Conservation (phyloP, 2,329 filamentous ascomycete genomes). For the Alternaria triticina region DNA sequence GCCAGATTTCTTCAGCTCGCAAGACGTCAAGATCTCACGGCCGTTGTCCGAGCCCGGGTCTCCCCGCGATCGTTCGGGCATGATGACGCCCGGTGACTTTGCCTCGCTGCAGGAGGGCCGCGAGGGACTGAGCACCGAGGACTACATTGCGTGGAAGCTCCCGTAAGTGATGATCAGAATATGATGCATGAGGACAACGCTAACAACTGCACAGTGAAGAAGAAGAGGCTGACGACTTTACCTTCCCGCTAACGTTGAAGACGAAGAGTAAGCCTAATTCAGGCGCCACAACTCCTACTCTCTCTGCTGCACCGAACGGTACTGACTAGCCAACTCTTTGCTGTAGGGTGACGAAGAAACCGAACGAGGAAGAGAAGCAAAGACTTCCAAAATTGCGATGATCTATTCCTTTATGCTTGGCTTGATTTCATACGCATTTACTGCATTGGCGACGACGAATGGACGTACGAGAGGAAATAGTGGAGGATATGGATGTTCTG, state of each 20-base stretch:
- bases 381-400: constrained; percentile 17
- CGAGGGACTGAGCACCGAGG: constrained; percentile 92
- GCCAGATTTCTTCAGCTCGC: constrained; percentile 88
- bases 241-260: constrained; percentile 72
- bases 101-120: constrained; percentile 92
- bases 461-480: background rate
- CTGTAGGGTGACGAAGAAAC: constrained; percentile 6
- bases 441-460: constrained; percentile 4
- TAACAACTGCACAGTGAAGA: constrained; percentile 65
- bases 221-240: constrained; percentile 84
- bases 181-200: constrained; percentile 7
- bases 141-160: constrained; percentile 97
- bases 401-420: constrained; percentile 10
- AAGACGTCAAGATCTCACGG: constrained; percentile 92
- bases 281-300: constrained; percentile 39
- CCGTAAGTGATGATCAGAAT: constrained; percentile 71
- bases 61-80: constrained; percentile 85
- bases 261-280: constrained; percentile 50
- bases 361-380: constrained; percentile 4
- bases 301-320: constrained; percentile 35
- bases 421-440: constrained; percentile 9
- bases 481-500: background rate
- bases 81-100: constrained; percentile 99
- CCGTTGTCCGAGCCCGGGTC: constrained; percentile 94
- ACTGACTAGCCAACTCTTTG: constrained; percentile 19